A percentile compares a stretch with the other conserved stretches of the same genome.
These are phyloP conservation scores for Yamadazyma songkhlaensis DNA, from an alignment of 1,139 yeast species.

Conservation along the genomic window DNA sequence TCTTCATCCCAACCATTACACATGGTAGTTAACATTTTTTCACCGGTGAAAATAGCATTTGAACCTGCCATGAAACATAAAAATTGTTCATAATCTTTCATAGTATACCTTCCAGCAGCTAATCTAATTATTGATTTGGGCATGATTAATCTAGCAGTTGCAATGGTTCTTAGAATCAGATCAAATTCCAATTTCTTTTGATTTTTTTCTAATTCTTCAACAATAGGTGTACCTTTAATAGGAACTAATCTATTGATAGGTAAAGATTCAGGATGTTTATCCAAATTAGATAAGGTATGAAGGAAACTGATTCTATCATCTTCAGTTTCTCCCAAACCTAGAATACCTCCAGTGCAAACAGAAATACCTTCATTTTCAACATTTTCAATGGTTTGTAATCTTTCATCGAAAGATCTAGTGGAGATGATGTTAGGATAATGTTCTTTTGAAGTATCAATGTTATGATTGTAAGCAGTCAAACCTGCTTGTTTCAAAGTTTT, in stretches of 20 bases:
- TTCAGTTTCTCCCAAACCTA: conserved; percentile 73
- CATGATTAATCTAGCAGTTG: conserved; percentile 75
- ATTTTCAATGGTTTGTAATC: conserved; percentile 61
- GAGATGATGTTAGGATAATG: conserved; percentile 71
- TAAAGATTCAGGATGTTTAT: conserved; percentile 71
- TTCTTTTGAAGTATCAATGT: conserved; percentile 76
- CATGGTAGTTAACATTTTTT: conserved; percentile 78
- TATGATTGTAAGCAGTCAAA: conserved; percentile 78
- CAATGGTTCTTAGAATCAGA: conserved; percentile 63
- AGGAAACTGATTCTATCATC: conserved; percentile 71
- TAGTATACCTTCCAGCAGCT: conserved; percentile 80
- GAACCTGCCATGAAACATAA: conserved; percentile 77
- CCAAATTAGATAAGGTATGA: conserved; percentile 65
- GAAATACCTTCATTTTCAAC: conserved; percentile 66
- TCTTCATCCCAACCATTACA: conserved; percentile 88
- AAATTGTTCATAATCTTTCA: conserved; percentile 75
- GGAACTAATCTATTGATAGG: conserved; percentile 83
- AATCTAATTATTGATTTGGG: conserved; percentile 68
- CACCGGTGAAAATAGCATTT: conserved; percentile 80
- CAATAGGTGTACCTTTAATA: conserved; percentile 76
- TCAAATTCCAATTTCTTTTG: conserved; percentile 51
- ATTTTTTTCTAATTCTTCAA: conserved; percentile 45
- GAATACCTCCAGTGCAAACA: conserved; percentile 78
- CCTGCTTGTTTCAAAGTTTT: conserved; percentile 61
- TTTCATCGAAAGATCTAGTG: conserved; percentile 68